Evolutionary conservation across 2,329 filamentous ascomycete species (phyloP).

Genomic region (Venturia pyrina): DNA sequence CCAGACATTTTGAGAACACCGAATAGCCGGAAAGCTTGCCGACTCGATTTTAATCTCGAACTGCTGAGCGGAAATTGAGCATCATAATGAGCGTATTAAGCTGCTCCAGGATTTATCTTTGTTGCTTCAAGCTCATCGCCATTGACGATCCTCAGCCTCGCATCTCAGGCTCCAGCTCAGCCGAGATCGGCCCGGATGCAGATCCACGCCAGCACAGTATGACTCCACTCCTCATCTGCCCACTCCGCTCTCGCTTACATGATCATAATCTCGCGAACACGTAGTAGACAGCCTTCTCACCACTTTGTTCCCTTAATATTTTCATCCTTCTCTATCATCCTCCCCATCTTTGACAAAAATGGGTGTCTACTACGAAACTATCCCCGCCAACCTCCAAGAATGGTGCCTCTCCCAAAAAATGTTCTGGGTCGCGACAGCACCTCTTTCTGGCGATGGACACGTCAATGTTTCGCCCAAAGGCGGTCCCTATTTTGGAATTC

Average conservation of each 20-base stretch:
- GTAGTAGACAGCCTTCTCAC: neutral
- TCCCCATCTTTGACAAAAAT: slow-evolving; percentile 18
- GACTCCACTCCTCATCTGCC: neutral
- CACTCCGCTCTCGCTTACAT: neutral
- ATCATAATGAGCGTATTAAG: no score
- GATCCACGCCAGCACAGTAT: neutral
- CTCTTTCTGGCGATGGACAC: slow-evolving; percentile 30
- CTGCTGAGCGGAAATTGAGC: no score
- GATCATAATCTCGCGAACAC: neutral
- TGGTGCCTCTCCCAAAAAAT: slow-evolving; percentile 33
- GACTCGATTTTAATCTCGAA: no score
- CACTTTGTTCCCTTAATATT: no score
- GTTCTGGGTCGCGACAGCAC: slow-evolving; percentile 34
- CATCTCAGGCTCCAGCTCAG: neutral
- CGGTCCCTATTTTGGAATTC: slow-evolving; percentile 32
- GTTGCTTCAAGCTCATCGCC: no score
- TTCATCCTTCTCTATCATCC: neutral
- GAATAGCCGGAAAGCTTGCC: no score
- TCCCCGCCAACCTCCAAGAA: slow-evolving; percentile 26
- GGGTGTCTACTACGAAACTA: slow-evolving; percentile 35
- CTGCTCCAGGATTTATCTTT: no score
- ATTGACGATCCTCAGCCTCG: neutral
- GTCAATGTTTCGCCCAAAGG: slow-evolving; percentile 39
- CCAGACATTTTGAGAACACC: no score
- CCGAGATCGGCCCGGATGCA: neutral